These are phyloP conservation scores for Termitomyces bulborhizus DNA, from an alignment of 768 basidiomycete genomes.

Conservation along the genomic window DNA sequence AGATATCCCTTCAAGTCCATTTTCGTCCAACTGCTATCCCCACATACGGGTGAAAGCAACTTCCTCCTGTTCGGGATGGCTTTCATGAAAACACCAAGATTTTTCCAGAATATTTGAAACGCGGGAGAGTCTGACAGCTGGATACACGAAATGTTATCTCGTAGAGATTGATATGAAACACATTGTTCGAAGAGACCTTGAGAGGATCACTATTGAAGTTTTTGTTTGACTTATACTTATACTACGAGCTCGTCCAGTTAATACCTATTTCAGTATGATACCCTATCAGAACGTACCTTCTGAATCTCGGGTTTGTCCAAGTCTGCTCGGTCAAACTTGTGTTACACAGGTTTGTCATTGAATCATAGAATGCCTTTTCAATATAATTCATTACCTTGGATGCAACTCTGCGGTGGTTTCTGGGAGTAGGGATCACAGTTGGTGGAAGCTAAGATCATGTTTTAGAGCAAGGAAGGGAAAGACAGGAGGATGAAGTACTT, in stretches of 20 bases:
- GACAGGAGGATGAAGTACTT: background rate
- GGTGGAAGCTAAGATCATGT: background rate
- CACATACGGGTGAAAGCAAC: background rate
- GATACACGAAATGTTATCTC: too few relatives aligned
- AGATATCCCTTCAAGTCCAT: background rate
- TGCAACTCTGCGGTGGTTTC: background rate
- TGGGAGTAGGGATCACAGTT: background rate
- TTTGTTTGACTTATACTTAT: too few relatives aligned
- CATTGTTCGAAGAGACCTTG: background rate
- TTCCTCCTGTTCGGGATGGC: background rate
- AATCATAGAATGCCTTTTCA: too few relatives aligned
- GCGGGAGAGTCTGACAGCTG: background rate
- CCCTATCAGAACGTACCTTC: background rate
- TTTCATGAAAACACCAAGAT: background rate
- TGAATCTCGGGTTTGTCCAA: background rate
- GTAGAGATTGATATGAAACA: rapidly evolving
- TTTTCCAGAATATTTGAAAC: background rate
- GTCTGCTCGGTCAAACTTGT: background rate
- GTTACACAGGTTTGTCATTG: background rate
- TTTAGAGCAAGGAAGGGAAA: background rate
- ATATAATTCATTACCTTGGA: background rate
- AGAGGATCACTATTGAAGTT: background rate
- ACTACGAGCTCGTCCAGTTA: background rate
- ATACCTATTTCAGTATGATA: too few relatives aligned
- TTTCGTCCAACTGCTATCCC: background rate